Evolutionary conservation across 306 rosid species (phyloP), one percentile per base, ranked within the genome.

Genomic region (Dryas drummondii): DNA sequence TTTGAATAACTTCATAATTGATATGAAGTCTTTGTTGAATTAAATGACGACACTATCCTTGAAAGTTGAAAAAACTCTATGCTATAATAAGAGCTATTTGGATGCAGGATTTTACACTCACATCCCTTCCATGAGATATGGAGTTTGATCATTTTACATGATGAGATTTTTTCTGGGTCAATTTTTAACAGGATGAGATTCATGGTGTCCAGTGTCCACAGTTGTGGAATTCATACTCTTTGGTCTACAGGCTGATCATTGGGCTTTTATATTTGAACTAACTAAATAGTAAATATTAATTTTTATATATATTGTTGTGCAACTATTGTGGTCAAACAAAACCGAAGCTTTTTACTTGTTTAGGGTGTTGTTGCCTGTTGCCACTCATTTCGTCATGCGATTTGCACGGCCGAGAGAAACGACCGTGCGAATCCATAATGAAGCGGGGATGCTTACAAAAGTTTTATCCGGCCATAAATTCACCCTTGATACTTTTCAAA

Each of bases 251-350:
- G 60, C 27, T 32, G 4, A 13, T n/a, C n/a, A n/a, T 13, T 27
- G 66, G 16, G 42, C 11, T 58, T 52, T 32, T 60, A 32, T 12
- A 2, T 32, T 60, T 60, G 46, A 11, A 32, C 6, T 57, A 19
- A 1, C 0, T n/a, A 6, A 57, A 2, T 19, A 32, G 37, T 32
- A 32, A 32, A 32, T 32, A 32, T 32, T 32, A 1, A 9, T 19
- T 57, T 19, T 3, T 26, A 19, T 4, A 17, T 0, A 9, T 32
- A 12, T 32, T 12, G 1, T 11, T 11, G 8, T 26, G 42, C 64
- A 60, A 60, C 66, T 60, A 27, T 68, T 68, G 1, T 50, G 73
- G 73, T 68, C 73, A 68, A 68, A 68, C 42, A 66, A 66, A 66
- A 47, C 22, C 17, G 47, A 22, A 66, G 42, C 55, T 22, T 45